Conservation (phyloP, 1,284 basidiomycete species). For the Takashimella tepidaria region DNA sequence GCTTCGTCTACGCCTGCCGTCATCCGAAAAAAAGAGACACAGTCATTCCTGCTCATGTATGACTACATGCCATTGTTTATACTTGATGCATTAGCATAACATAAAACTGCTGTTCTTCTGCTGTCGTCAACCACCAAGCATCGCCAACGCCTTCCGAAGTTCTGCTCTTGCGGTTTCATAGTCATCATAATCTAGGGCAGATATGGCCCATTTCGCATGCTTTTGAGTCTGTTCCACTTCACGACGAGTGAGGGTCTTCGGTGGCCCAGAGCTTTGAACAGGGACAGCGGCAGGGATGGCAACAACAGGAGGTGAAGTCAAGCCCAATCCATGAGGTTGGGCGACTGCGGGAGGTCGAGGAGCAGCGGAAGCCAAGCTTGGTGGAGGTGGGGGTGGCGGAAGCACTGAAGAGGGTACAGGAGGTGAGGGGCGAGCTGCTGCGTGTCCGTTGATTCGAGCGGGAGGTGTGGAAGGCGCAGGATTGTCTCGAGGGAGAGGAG, state of each 20-base stretch:
- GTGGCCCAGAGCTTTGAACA: not conserved
- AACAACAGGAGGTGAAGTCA: not conserved
- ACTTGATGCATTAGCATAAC: too few species aligned
- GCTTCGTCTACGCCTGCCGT: too few species aligned
- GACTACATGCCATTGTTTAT: not conserved
- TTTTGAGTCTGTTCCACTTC: conserved; percentile 71
- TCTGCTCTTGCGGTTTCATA: conserved; percentile 73
- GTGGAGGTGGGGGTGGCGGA: conserved; percentile 28
- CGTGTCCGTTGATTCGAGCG: not conserved
- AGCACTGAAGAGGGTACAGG: conserved; percentile 8
- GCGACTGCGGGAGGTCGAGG: conserved; percentile 14
- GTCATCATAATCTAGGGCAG: conserved; percentile 88
- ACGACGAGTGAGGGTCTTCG: conserved; percentile 20
- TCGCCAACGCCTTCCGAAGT: conserved; percentile 64
- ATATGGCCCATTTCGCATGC: conserved; percentile 84
- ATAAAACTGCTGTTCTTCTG: too few species aligned
- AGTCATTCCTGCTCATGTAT: not conserved
- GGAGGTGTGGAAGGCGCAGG: not conserved
- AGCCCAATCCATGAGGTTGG: conserved; percentile 16
- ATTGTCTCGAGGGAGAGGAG: not conserved
- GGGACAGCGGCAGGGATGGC: conserved; percentile 1
- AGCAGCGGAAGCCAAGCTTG: conserved; percentile 9
- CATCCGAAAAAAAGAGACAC: too few species aligned
- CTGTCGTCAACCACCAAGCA: conserved; percentile 53
- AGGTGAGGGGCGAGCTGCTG: not conserved